These are phyloP conservation scores for Microsporum audouinii DNA, from an alignment of 2,329 filamentous ascomycete species.

Conservation along the genomic window DNA sequence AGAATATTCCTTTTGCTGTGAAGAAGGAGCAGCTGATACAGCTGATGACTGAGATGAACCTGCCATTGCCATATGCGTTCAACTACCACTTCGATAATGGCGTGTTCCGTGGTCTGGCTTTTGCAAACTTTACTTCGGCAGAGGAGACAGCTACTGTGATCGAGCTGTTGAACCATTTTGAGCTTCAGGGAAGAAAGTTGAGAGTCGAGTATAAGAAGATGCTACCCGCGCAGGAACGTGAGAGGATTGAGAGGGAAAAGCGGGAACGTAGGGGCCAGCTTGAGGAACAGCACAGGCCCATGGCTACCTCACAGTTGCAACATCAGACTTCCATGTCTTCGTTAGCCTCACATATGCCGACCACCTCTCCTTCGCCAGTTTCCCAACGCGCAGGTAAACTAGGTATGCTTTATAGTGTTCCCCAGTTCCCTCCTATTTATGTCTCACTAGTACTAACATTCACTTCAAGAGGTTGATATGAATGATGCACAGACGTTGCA, in stretches of 20 bases:
- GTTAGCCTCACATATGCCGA: constrained; percentile 52
- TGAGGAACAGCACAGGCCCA: constrained; percentile 86
- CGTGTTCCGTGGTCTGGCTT: constrained; percentile 88
- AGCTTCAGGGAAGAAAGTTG: constrained; percentile 86
- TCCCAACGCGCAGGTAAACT: constrained; percentile 39
- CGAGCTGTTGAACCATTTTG: constrained; percentile 86
- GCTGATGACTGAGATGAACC: constrained; percentile 85
- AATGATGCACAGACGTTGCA: constrained; percentile 81
- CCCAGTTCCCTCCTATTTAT: constrained; percentile 8
- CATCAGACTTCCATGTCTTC: constrained; percentile 81
- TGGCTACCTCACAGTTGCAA: constrained; percentile 54
- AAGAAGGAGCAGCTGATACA: constrained; percentile 91
- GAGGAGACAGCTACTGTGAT: constrained; percentile 91
- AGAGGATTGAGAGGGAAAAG: constrained; percentile 95
- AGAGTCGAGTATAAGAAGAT: constrained; percentile 99
- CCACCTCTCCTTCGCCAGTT: constrained; percentile 57
- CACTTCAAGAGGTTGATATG: constrained; percentile 62
- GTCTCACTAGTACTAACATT: constrained; percentile 5
- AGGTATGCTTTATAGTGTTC: constrained; percentile 18
- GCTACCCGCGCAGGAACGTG: constrained; percentile 85
- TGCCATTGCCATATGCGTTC: constrained; percentile 94
- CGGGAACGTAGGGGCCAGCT: constrained; percentile 88
- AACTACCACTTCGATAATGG: constrained; percentile 99
- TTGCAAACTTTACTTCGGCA: constrained; percentile 94
- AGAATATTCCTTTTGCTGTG: constrained; percentile 97